Evolutionary conservation across 1,284 basidiomycete species (phyloP).

Genomic region (Cryptococcus sp.): DNA sequence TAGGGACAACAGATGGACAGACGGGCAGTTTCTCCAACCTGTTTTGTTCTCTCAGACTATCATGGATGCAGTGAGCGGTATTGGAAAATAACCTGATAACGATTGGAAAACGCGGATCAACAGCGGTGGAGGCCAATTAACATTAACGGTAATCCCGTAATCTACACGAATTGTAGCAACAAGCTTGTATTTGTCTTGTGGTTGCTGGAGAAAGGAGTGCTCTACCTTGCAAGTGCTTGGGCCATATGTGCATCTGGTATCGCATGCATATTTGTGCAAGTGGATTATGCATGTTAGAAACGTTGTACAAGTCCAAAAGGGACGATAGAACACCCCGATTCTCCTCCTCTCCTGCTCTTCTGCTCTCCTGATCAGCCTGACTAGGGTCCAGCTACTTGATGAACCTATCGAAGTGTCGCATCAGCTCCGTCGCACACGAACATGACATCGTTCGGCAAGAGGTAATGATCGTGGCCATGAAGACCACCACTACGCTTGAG

Average conservation of each 20-base stretch:
- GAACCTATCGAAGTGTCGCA: conserved; percentile 5
- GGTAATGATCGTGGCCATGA: neutral
- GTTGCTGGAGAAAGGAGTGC: too few relatives aligned
- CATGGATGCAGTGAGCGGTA: too few relatives aligned
- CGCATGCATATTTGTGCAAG: too few relatives aligned
- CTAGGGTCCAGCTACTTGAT: conserved; percentile 6
- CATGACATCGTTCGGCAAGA: neutral
- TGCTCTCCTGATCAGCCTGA: neutral
- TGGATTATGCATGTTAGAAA: conserved; percentile 8
- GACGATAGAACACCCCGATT: neutral
- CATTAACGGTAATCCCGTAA: neutral
- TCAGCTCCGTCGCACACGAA: neutral
- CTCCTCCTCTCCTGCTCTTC: neutral
- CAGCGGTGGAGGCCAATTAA: neutral
- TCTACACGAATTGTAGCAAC: too few relatives aligned
- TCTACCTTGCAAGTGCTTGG: too few relatives aligned
- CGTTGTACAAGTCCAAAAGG: conserved; percentile 2
- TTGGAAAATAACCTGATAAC: neutral
- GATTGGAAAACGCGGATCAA: conserved; percentile 1
- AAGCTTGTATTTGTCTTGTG: too few relatives aligned
- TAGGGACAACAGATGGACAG: neutral
- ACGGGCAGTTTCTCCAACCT: neutral
- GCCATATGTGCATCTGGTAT: too few relatives aligned
- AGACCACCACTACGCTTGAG: neutral
- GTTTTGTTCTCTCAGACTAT: too few relatives aligned